Percentiles rank a stretch among this genome's conserved stretches.
Evolutionary conservation across 768 basidiomycete species (phyloP).

Genomic region (Pulveroboletus sp.): DNA sequence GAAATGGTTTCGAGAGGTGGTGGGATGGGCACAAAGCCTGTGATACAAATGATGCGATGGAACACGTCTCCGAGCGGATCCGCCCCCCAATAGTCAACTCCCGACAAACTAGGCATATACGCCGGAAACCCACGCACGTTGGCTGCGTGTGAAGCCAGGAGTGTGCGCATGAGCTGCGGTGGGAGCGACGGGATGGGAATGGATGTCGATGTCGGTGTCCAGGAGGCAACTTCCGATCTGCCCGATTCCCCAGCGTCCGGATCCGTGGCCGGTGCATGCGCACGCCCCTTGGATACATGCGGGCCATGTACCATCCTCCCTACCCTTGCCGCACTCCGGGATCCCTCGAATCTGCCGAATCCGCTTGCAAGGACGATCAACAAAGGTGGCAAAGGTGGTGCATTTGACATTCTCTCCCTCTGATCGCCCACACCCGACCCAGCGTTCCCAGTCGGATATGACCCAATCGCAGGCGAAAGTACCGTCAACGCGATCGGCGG

Average conservation of each 20-base stretch:
- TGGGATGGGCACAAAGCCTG: constrained; percentile 39
- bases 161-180: constrained; percentile 27
- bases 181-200: constrained; percentile 33
- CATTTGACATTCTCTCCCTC: constrained; percentile 24
- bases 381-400: constrained; percentile 33
- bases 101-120: constrained; percentile 12
- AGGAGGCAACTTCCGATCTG: background rate
- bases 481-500: constrained; percentile 22
- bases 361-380: constrained; percentile 25
- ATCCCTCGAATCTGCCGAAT: constrained; percentile 10
- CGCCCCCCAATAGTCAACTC: constrained; percentile 22
- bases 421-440: constrained; percentile 2
- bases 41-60: constrained; percentile 41
- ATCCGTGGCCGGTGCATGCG: background rate
- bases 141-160: constrained; percentile 18
- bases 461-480: constrained; percentile 11
- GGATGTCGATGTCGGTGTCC: background rate
- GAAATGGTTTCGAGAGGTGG: constrained; percentile 7
- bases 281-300: constrained; percentile 1
- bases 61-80: constrained; percentile 36
- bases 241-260: background rate
- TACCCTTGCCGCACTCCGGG: constrained; percentile 23
- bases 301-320: constrained; percentile 21
- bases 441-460: constrained; percentile 7
- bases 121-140: constrained; percentile 18